Base-by-base conservation (phyloP, 306 rosid species). In the Lagenaria siceraria region DNA sequence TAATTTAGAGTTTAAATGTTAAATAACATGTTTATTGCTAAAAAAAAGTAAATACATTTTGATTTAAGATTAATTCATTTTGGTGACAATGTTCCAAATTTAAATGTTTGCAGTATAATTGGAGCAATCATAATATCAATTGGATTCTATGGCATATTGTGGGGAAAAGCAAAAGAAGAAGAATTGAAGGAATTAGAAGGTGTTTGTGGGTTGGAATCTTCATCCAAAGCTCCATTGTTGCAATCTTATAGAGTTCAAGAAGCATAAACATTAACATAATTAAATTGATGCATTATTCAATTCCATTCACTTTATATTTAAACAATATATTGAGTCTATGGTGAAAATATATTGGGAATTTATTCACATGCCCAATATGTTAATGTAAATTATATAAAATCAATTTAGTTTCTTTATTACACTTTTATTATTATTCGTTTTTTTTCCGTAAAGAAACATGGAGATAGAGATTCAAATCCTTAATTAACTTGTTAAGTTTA, bases 91-190 rank as follows among this genome's bases (percentile, higher is more conserved):
- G 18, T 53, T 53, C 38, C 21, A 13, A 3, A 58, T n/a, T 6
- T 73, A 21, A 78, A 7, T 73, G 31, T 80, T 1, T 46, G 82
- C 96, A 94, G 97, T 80, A 81, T 94, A 85, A 74, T 90, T 82
- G 98, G 98, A 76, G 94, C 97, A 78, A 71, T 81, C 66, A 85
- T 89, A 78, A 91, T 94, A 85, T 91, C 89, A 59, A 25, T 63
- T 61, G 97, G 98, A 25, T 90, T 94, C 84, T 91, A 91, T 84
- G 82, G 88, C 53, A 93, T 94, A 46, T 73, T 94, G 81, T 91
- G 97, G 97, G 96, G 90, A 9, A 94, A 94, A 79, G 84, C 90
- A 81, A 92, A 88, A 71, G 98, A 94, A 43, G 82, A 66, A 62
- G 81, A 66, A 78, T 51, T n/a, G 8, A 77, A 75, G 65, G 87